These are phyloP conservation scores for Mycena maculata DNA, from an alignment of 768 basidiomycete genomes.

Conservation along the genomic window DNA sequence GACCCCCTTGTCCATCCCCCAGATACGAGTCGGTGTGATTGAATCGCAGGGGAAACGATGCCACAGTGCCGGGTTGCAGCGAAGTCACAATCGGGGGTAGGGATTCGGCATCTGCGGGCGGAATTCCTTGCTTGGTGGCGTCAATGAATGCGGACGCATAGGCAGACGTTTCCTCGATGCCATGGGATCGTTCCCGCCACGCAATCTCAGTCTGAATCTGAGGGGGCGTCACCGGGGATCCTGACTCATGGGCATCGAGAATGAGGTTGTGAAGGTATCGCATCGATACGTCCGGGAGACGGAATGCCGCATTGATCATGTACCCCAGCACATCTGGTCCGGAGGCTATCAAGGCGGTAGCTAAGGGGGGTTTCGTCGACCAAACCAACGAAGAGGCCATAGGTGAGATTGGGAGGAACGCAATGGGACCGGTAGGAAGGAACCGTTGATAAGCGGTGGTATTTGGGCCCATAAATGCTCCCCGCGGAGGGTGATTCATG, in stretches of 20 bases:
- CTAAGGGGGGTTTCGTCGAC: conserved; percentile 86
- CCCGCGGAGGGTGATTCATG: conserved; percentile 76
- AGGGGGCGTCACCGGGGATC: conserved; percentile 57
- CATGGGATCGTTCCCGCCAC: conserved; percentile 81
- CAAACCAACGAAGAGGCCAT: conserved; percentile 91
- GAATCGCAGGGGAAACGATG: conserved; percentile 91
- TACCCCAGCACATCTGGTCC: conserved; percentile 70
- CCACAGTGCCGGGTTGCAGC: conserved; percentile 78
- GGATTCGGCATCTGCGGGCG: conserved; percentile 67
- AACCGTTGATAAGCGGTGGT: conserved; percentile 94
- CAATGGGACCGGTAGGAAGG: conserved; percentile 94
- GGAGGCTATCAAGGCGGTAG: conserved; percentile 74
- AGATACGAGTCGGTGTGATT: conserved; percentile 90
- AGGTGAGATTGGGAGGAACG: conserved; percentile 89
- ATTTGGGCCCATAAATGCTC: conserved; percentile 71
- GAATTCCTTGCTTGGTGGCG: conserved; percentile 56
- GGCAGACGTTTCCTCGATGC: conserved; percentile 70
- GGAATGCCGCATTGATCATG: conserved; percentile 94
- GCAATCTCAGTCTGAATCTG: conserved; percentile 71
- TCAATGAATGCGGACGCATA: conserved; percentile 62
- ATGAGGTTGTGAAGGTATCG: conserved; percentile 73
- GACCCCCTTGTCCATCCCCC: conserved; percentile 70
- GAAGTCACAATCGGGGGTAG: conserved; percentile 81
- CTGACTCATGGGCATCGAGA: conserved; percentile 61
- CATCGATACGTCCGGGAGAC: conserved; percentile 80